A percentile compares a stretch with the other conserved stretches of the same genome.
Evolutionary conservation across 2,329 filamentous ascomycete genomes (phyloP).

Genomic region (Immersiporthe knoxdaviesiana): DNA sequence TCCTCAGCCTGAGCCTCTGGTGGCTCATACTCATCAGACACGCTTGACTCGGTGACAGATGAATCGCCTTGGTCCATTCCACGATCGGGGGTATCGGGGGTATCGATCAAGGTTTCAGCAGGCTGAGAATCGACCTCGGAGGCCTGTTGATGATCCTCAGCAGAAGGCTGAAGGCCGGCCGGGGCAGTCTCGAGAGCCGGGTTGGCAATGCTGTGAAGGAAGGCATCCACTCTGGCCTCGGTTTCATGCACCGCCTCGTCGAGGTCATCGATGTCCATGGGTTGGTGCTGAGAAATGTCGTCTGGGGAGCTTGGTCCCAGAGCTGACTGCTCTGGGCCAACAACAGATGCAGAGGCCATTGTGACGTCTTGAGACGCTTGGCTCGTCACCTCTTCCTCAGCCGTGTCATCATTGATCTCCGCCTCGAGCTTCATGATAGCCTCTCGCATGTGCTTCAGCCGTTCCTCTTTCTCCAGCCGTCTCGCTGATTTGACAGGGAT

Average conservation of each 20-base stretch:
- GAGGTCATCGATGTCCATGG: constrained; percentile 33
- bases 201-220: neutral
- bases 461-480: constrained; percentile 51
- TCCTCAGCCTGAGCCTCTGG: constrained; percentile 44
- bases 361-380: constrained; percentile 35
- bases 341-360: neutral
- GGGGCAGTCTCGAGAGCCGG: neutral
- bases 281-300: constrained; percentile 11
- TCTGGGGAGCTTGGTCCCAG: neutral
- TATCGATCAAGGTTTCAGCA: constrained; percentile 1
- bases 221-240: neutral
- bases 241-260: constrained; percentile 6
- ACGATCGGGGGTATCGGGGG: neutral
- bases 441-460: constrained; percentile 48
- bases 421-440: constrained; percentile 55
- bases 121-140: constrained; percentile 1
- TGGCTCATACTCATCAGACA: constrained; percentile 60
- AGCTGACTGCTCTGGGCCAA: neutral
- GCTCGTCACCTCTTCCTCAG: constrained; percentile 34
- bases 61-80: neutral
- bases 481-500: constrained; percentile 44
- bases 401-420: constrained; percentile 46
- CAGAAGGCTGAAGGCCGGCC: neutral
- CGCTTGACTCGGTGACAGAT: constrained; percentile 32
- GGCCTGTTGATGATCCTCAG: neutral